Base-by-base conservation (phyloP, 176 grass and related monocot genomes). In the Coix lacrymajobi region DNA sequence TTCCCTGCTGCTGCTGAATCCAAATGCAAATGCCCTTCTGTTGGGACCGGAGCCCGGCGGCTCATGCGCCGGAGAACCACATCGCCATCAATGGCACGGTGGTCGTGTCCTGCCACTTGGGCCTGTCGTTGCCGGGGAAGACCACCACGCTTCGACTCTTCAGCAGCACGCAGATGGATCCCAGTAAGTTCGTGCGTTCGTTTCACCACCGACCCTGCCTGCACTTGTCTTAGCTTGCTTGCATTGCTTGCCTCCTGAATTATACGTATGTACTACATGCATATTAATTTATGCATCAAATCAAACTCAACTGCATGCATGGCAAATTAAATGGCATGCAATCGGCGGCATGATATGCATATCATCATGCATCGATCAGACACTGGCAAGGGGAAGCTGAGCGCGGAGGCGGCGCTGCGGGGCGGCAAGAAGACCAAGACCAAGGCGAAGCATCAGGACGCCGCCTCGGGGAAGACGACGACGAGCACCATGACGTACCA, bases 131-230 rank as follows among this genome's bases (percentile, higher is more conserved):
- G 33, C 85, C 91, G 4, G 85, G 91, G 37, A 81, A 89, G 73
- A 90, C 83, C 43, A 93, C 91, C 68, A 90, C 85, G 13, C 41
- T 99, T 22, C 74, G 89, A 19, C 84, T 99, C 5, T 92, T 88
- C 82, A 99, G 96, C 87, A 73, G 80, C 82, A 90, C 91, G 10
- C 85, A 93, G 76, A 34, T 96, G 14, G 93, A 99, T 76, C 51
- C 17, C 4, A 86, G 93, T 99, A 79, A 63, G 87, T 63, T 10
- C 12, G 19, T 8, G 33, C 34, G 2, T 69, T n/a, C 2, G 16
- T 51, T n/a, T 16, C 7, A 5, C 8, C 1, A 20, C 48, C 36
- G 19, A 40, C 9, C 39, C 9, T n/a, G n/a, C n/a, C n/a, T n/a
- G n/a, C n/a, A n/a, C n/a, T n/a, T n/a, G n/a, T n/a, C n/a, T n/a